These are phyloP conservation scores for Tuber umbilicatum DNA, from an alignment of 495 filamentous ascomycete species.

Conservation along the genomic window DNA sequence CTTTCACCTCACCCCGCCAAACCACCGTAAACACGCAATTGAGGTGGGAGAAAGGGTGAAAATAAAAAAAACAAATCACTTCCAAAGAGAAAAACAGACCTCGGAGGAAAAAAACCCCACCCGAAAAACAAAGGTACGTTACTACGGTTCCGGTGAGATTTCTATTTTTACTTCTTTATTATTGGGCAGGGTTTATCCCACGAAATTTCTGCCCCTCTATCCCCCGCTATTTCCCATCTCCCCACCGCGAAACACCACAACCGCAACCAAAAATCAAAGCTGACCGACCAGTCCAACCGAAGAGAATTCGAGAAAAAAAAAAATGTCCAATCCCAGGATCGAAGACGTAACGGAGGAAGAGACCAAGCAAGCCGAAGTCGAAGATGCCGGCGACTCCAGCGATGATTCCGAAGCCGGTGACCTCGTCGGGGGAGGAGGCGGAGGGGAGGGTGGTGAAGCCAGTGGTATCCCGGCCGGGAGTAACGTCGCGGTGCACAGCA, in stretches of 20 bases:
- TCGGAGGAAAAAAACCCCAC: no score
- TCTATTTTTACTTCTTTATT: background rate
- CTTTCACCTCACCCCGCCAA: background rate
- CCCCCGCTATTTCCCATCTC: background rate
- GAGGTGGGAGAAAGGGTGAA: background rate
- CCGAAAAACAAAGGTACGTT: background rate
- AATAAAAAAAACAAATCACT: background rate
- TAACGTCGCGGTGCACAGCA: conserved; percentile 82
- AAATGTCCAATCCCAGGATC: conserved; percentile 97
- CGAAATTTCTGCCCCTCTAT: background rate
- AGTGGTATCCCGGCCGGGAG: conserved; percentile 73
- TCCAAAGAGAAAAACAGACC: background rate
- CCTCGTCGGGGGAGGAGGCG: conserved; percentile 11
- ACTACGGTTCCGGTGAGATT: background rate
- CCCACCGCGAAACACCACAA: background rate
- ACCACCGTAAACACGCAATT: background rate
- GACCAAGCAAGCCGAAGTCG: conserved; percentile 67
- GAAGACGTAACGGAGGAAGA: conserved; percentile 94
- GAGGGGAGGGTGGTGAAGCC: conserved; percentile 55
- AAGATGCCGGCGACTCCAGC: conserved; percentile 65
- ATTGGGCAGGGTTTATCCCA: background rate
- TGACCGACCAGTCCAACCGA: background rate
- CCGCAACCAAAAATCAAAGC: background rate
- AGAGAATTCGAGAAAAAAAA: background rate
- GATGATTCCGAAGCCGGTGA: conserved; percentile 63